Evolutionary conservation across 2,329 filamentous ascomycete genomes (phyloP).

Genomic region (Neonectria punicea): DNA sequence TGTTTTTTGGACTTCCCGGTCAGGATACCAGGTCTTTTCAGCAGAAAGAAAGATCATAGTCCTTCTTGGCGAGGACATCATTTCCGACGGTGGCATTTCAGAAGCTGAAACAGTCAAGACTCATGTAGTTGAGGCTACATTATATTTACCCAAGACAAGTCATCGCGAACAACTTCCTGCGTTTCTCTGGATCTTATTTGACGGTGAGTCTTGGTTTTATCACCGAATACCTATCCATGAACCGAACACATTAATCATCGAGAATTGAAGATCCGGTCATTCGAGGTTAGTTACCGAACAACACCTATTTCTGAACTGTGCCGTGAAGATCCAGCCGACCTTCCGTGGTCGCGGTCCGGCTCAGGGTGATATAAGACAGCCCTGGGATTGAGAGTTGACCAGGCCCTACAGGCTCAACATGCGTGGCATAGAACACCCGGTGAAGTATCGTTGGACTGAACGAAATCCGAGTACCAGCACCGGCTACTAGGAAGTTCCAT

Average conservation of each 20-base stretch:
- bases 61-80: too few relatives aligned
- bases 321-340: not conserved
- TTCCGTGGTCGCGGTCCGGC: not conserved
- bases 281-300: slow-evolving; percentile 14
- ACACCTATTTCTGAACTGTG: not conserved
- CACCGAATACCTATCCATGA: too few relatives aligned
- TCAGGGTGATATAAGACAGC: not conserved
- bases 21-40: too few relatives aligned
- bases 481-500: not conserved
- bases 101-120: too few relatives aligned
- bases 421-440: not conserved
- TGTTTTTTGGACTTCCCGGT: too few relatives aligned
- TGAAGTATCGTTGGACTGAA: not conserved
- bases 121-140: too few relatives aligned
- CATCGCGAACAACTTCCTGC: too few relatives aligned
- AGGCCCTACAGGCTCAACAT: not conserved
- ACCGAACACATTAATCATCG: not conserved
- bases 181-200: too few relatives aligned
- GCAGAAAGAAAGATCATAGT: too few relatives aligned
- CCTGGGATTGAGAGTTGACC: not conserved
- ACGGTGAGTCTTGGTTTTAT: too few relatives aligned
- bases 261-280: not conserved
- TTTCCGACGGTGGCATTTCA: too few relatives aligned
- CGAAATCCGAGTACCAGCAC: not conserved
- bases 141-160: too few relatives aligned